A percentile compares a stretch with the other conserved stretches of the same genome.
Evolutionary conservation across 345 rosid species (phyloP).

Genomic region (Eucalyptus cloeziana): DNA sequence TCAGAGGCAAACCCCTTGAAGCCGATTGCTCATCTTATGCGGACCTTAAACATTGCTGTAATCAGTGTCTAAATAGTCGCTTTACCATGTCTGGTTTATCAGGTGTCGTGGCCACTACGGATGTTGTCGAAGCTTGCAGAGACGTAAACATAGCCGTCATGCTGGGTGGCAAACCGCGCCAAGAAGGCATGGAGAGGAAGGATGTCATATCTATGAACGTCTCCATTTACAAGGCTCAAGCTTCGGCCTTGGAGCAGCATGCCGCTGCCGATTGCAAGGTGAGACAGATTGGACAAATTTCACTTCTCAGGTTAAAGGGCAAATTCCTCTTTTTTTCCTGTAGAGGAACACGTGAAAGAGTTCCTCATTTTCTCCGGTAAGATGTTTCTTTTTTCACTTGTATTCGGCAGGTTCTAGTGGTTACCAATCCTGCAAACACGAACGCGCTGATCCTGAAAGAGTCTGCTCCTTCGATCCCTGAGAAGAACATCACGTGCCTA

Average conservation of each 20-base stretch:
- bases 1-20: constrained; percentile 12
- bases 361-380: not conserved
- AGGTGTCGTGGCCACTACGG: constrained; percentile 70
- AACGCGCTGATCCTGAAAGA: constrained; percentile 74
- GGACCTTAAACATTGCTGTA: not conserved
- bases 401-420: constrained; percentile 35
- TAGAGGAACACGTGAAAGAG: not conserved
- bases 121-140: constrained; percentile 56
- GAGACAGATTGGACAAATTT: not conserved
- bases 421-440: constrained; percentile 89
- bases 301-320: not conserved
- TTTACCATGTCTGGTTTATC: not conserved
- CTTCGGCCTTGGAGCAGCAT: constrained; percentile 59
- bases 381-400: not conserved
- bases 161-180: constrained; percentile 64
- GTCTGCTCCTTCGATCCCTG: constrained; percentile 74
- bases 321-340: not conserved
- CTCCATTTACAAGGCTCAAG: constrained; percentile 72
- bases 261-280: constrained; percentile 80
- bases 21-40: not conserved
- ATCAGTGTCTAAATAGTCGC: not conserved
- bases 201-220: constrained; percentile 62
- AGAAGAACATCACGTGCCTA: constrained; percentile 69
- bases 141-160: constrained; percentile 57
- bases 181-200: constrained; percentile 74